phyloP scores from a whole-genome alignment of 1,284 basidiomycete genomes.

The Trichosporon coremiiforme region DNA sequence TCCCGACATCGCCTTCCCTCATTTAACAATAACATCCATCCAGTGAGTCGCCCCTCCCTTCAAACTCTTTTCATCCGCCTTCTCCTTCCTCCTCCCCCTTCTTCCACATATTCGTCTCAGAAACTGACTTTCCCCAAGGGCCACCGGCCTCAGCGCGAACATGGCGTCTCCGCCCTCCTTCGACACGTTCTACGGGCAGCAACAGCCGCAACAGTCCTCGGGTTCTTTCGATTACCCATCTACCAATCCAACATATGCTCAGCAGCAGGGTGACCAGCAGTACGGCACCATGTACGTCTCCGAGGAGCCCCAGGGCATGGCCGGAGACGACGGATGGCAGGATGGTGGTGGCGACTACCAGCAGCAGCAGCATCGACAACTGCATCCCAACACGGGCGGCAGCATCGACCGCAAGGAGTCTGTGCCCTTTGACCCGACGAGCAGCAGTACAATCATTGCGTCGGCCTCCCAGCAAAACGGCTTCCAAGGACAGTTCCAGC shows the following conservation, averaged over 20 bases:
- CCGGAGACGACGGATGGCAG: constrained; percentile 14
- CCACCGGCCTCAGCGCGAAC: constrained; percentile 17
- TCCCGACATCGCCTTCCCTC: neutral
- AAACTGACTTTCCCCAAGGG: neutral
- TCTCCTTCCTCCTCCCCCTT: too few species aligned
- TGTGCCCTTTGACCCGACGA: constrained; percentile 44
- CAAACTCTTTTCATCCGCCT: neutral
- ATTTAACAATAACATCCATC: constrained; percentile 9
- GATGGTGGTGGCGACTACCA: neutral
- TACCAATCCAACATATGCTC: constrained; percentile 21
- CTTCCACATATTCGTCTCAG: neutral
- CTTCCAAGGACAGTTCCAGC: constrained; percentile 21
- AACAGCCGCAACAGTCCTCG: constrained; percentile 32
- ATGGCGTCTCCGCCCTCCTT: constrained; percentile 40
- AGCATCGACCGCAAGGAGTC: constrained; percentile 41
- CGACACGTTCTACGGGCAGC: constrained; percentile 37
- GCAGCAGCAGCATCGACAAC: constrained; percentile 20
- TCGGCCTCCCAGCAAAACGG: constrained; percentile 32
- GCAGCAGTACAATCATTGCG: constrained; percentile 47
- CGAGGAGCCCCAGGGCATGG: constrained; percentile 39
- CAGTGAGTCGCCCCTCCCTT: neutral
- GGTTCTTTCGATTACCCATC: constrained; percentile 29
- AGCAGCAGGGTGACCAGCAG: constrained; percentile 22
- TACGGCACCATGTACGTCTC: constrained; percentile 23
- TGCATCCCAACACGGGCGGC: constrained; percentile 17